A percentile compares a stretch with the other conserved stretches of the same genome.
Evolutionary conservation across 495 filamentous ascomycete species (phyloP).

Genomic region (Penicillium canariense): DNA sequence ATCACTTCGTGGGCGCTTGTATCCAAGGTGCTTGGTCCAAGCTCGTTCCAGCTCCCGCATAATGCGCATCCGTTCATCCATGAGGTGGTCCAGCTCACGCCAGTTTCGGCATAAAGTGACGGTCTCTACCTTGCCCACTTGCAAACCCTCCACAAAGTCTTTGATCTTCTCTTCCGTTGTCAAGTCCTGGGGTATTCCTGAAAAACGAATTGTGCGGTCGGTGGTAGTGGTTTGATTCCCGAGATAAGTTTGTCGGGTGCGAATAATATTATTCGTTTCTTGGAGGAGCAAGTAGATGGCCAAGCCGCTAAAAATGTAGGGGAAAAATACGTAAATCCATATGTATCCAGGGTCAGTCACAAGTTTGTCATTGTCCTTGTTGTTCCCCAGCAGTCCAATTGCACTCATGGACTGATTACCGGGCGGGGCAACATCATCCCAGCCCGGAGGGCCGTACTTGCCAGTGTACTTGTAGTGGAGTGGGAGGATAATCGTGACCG

Average conservation of each 20-base stretch:
- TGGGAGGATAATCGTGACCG: conserved; percentile 75
- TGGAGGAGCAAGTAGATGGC: conserved; percentile 78
- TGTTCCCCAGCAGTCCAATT: conserved; percentile 18
- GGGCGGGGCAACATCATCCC: conserved; percentile 29
- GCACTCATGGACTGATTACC: conserved; percentile 13
- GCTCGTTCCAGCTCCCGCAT: conserved; percentile 78
- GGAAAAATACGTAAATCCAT: conserved; percentile 92
- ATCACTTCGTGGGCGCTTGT: conserved; percentile 46
- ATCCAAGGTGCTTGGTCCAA: conserved; percentile 70
- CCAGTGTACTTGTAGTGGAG: conserved; percentile 72
- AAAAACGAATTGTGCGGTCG: conserved; percentile 87
- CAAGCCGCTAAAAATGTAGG: conserved; percentile 83
- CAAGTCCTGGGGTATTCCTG: conserved; percentile 80
- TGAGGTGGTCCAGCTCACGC: conserved; percentile 73
- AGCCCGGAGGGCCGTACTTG: conserved; percentile 41
- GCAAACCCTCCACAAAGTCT: conserved; percentile 79
- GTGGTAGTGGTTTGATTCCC: conserved; percentile 91
- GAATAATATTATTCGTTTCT: conserved; percentile 80
- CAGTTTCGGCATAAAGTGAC: conserved; percentile 87
- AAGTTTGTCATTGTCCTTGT: conserved; percentile 34
- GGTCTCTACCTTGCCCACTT: conserved; percentile 89
- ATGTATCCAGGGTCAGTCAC: conserved; percentile 55
- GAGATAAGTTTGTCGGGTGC: conserved; percentile 83
- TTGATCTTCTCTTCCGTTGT: conserved; percentile 80
- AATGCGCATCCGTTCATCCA: conserved; percentile 62